Base-by-base conservation (phyloP, 768 basidiomycete species). In the Pleurotus platypus region DNA sequence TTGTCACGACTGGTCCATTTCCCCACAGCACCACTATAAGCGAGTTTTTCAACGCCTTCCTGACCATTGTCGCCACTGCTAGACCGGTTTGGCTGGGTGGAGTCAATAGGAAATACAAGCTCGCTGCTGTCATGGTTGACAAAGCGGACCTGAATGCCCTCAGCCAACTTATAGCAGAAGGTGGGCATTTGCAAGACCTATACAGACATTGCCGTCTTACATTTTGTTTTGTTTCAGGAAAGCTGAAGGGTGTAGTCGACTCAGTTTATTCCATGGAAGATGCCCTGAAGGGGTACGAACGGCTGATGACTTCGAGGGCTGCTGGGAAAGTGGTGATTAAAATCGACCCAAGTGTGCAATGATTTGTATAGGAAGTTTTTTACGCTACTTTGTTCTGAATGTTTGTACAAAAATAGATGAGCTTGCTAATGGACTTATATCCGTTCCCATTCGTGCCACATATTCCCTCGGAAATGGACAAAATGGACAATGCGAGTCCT, bases 271-370 rank as follows among this genome's bases (percentile, higher is more conserved):
- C 61, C 0, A 58, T 57, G 22, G 70, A 75, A 46, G 78, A 82
- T 1, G 76, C 70, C 0, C 60, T 75, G 53, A 67, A 74, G 35
- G 85, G 84, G 2, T 86, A 83, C 63, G 79, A 79, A 16, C 70
- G 72, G 53, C 57, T 82, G 12, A 71, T 79, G 76, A 73, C 77
- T 2, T 68, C 73, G 11, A 68, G 77, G 16, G 78, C 81, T 1
- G 74, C 69, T 8, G 85, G 85, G 0, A 85, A 86, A 65, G 73
- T 86, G 0, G 71, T 85, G 5, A 75, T 86, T 35, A 39, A 30
- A 30, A 30, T 51, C 37, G 49, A 51, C 35, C 30, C 49, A 0
- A 51, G n/a, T 37, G 26, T 51, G 16, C 9, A 22, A 37, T 35
- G 30, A 35, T 3, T 35, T 11, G 9, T 35, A 11, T 35, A 8